Percentiles rank a stretch among this genome's conserved stretches.
Conservation (phyloP, 768 basidiomycete genomes). For the Ramaria sp. region DNA sequence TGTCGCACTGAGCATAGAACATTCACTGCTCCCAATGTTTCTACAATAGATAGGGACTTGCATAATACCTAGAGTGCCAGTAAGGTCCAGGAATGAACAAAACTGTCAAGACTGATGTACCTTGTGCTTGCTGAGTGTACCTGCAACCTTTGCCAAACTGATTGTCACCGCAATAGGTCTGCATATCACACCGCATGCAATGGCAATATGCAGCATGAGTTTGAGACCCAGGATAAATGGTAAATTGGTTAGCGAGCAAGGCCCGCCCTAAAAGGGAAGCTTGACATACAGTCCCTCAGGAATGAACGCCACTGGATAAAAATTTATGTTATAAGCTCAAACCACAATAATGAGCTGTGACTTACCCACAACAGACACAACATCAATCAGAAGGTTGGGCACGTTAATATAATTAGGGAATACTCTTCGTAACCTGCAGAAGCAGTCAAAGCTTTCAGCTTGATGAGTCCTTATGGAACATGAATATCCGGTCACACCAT, state of each 20-base stretch:
- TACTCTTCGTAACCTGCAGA: constrained; percentile 27
- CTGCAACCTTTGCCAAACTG: constrained; percentile 35
- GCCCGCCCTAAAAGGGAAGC: not conserved
- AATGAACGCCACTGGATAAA: constrained; percentile 30
- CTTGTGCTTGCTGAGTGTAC: constrained; percentile 39
- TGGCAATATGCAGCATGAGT: not conserved
- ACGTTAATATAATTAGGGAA: constrained; percentile 39
- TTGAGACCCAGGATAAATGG: not conserved
- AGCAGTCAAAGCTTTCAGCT: not conserved
- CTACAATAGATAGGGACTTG: constrained; percentile 50
- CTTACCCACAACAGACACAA: constrained; percentile 42
- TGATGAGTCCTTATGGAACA: not conserved
- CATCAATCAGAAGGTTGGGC: constrained; percentile 40
- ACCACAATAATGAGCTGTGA: constrained; percentile 8
- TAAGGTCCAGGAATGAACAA: not conserved
- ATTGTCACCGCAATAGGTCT: constrained; percentile 44
- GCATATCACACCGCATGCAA: not conserved
- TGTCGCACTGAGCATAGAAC: constrained; percentile 26
- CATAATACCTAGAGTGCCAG: constrained; percentile 13
- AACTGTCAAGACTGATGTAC: constrained; percentile 29
- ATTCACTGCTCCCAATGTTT: constrained; percentile 54
- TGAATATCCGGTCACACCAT: constrained; percentile 19
- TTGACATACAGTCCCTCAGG: constrained; percentile 31
- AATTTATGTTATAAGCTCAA: not conserved
- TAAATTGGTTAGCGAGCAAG: not conserved